phyloP scores from a whole-genome alignment of 2,329 filamentous ascomycete species.

The Penicillium thymicola region DNA sequence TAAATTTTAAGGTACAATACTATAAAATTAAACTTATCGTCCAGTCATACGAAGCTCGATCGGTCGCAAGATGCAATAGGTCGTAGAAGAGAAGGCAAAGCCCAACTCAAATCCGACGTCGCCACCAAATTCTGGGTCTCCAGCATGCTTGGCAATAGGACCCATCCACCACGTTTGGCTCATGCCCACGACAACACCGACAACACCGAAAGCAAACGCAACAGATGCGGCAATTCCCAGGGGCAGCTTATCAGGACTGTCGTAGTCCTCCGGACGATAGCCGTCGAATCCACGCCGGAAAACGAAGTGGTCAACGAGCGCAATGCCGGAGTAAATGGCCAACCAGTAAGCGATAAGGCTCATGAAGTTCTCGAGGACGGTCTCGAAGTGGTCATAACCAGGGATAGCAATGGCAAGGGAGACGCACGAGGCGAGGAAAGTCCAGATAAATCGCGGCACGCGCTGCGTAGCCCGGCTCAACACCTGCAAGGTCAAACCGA shows the following conservation, averaged over 20 bases:
- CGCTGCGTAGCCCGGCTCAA: slow-evolving; percentile 57
- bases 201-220: slow-evolving; percentile 63
- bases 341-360: slow-evolving; percentile 68
- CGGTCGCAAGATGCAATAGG: slow-evolving; percentile 52
- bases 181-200: slow-evolving; percentile 68
- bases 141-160: slow-evolving; percentile 61
- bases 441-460: slow-evolving; percentile 68
- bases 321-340: slow-evolving; percentile 67
- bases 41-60: slow-evolving; percentile 48
- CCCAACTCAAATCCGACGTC: slow-evolving; percentile 65
- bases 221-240: slow-evolving; percentile 60
- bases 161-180: slow-evolving; percentile 67
- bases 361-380: slow-evolving; percentile 69
- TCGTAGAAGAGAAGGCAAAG: slow-evolving; percentile 57
- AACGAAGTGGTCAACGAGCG: slow-evolving; percentile 64
- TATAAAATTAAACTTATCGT: slow-evolving; percentile 29
- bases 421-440: slow-evolving; percentile 57
- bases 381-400: slow-evolving; percentile 62
- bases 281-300: slow-evolving; percentile 61
- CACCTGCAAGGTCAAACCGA: slow-evolving; percentile 65
- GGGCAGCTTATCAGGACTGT: slow-evolving; percentile 57
- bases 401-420: slow-evolving; percentile 69
- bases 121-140: slow-evolving; percentile 47
- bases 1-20: not conserved
- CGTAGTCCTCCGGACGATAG: slow-evolving; percentile 60